Percentiles rank a stretch among this genome's conserved stretches.
phyloP scores from a whole-genome alignment of 176 grass and related monocot genomes.

The Coix lacrymajobi region DNA sequence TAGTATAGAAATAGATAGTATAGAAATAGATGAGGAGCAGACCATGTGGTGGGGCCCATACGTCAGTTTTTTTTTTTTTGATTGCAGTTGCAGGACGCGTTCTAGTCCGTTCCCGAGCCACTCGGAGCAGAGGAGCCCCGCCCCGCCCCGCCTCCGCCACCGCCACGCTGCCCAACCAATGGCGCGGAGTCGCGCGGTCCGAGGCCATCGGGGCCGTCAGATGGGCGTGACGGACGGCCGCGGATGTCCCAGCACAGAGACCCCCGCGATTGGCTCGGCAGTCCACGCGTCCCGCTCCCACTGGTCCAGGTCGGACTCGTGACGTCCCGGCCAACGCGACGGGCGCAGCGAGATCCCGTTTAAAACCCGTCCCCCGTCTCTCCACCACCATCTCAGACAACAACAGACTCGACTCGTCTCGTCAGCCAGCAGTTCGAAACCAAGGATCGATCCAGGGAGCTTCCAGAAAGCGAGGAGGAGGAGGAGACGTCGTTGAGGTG shows the following conservation, averaged over 20 bases:
- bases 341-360: background rate
- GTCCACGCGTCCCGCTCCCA: background rate
- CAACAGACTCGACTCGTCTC: background rate
- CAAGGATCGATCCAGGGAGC: background rate
- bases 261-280: conserved; percentile 21
- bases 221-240: conserved; percentile 23
- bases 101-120: background rate
- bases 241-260: conserved; percentile 31
- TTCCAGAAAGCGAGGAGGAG: background rate
- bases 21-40: too few relatives aligned
- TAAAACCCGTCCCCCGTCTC: conserved; percentile 18
- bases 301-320: conserved; percentile 36
- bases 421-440: background rate
- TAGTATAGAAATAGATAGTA: too few relatives aligned
- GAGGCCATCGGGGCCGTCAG: background rate
- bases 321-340: conserved; percentile 46
- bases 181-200: background rate
- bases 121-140: background rate
- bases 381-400: background rate
- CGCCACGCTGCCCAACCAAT: conserved; percentile 10
- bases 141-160: too few relatives aligned
- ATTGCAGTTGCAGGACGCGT: background rate
- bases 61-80: background rate
- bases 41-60: too few relatives aligned
- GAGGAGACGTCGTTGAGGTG: background rate